Base-by-base conservation (phyloP, 257 asterid species). In the Plantago ovata region DNA sequence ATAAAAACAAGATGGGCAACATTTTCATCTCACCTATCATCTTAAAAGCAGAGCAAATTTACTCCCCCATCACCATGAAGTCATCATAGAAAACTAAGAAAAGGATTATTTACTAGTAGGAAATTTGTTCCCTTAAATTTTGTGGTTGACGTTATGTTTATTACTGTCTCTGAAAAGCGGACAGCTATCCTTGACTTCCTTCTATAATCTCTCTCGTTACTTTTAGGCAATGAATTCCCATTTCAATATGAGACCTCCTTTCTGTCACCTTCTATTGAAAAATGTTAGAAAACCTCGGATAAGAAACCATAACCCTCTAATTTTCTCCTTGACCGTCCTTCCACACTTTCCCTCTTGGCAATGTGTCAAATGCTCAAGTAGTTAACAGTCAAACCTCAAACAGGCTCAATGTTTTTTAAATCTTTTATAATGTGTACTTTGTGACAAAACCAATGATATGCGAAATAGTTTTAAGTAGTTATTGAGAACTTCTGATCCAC, bases 291-390 rank as follows among this genome's bases (percentile, higher is more conserved):
- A n/a, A n/a, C n/a, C n/a, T n/a, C n/a, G n/a, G n/a, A n/a, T 39
- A 47, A 48, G 66, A 55, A 71, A 40, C 58, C 38, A 36, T 33
- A 43, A 33, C 43, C 61, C 55, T n/a, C 38, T 39, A 7, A 28
- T 46, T 47, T 38, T 53, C 57, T 55, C 64, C 59, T 47, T 47
- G 59, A 24, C 44, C 13, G 42, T 39, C 42, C 45, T 51, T 45
- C 52, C 28, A 32, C 21, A 18, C 50, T 48, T 56, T 63, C 33
- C 62, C 58, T 11, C 3, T 28, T 8, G 7, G 36, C 36, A 28
- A 3, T 28, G 7, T 3, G 7, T 28, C 36, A 8, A n/a, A n/a
- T n/a, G n/a, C n/a, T n/a, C n/a, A n/a, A n/a, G n/a, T n/a, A n/a
- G 2, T 3, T 28, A 28, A 28, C 36, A 28, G 36, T 28, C 36